Evolutionary conservation across 805 yeast species (phyloP).

Genomic region (Isabelozyma rhagii): DNA sequence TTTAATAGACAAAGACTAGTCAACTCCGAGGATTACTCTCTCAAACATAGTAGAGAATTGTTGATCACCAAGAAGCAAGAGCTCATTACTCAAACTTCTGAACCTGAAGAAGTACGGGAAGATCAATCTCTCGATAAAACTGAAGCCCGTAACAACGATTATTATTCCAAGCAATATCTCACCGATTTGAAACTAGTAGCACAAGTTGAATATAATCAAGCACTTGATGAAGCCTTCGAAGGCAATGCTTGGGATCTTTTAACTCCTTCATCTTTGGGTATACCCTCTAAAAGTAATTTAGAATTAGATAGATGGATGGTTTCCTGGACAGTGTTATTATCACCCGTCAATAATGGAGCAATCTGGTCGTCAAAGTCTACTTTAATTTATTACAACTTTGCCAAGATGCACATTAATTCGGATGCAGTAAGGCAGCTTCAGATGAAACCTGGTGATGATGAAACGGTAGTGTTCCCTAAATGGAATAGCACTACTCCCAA

Average conservation of each 20-base stretch:
- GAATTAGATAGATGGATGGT: conserved; percentile 79
- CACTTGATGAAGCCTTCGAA: conserved; percentile 52
- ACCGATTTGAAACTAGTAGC: conserved; percentile 61
- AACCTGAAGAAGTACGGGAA: background rate
- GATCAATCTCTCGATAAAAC: background rate
- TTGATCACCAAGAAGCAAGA: conserved; percentile 16
- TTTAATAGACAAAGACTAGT: conserved; percentile 57
- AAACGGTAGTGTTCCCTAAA: conserved; percentile 25
- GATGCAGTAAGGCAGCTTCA: conserved; percentile 43
- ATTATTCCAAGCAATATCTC: conserved; percentile 11
- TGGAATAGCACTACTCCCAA: conserved; percentile 15
- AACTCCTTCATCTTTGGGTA: conserved; percentile 59
- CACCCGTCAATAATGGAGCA: conserved; percentile 53
- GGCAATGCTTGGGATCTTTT: conserved; percentile 62
- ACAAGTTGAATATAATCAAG: conserved; percentile 66
- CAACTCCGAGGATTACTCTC: conserved; percentile 42
- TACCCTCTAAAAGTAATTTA: conserved; percentile 64
- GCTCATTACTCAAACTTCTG: background rate
- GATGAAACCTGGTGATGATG: conserved; percentile 22
- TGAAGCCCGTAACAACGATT: conserved; percentile 1
- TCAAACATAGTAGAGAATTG: conserved; percentile 40
- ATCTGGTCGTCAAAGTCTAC: conserved; percentile 72
- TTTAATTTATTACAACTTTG: conserved; percentile 67
- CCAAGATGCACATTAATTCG: conserved; percentile 69
- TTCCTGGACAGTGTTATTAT: conserved; percentile 68